These are phyloP conservation scores for Starmerella gropengiesseri DNA, from an alignment of 805 yeast species.

Conservation along the genomic window DNA sequence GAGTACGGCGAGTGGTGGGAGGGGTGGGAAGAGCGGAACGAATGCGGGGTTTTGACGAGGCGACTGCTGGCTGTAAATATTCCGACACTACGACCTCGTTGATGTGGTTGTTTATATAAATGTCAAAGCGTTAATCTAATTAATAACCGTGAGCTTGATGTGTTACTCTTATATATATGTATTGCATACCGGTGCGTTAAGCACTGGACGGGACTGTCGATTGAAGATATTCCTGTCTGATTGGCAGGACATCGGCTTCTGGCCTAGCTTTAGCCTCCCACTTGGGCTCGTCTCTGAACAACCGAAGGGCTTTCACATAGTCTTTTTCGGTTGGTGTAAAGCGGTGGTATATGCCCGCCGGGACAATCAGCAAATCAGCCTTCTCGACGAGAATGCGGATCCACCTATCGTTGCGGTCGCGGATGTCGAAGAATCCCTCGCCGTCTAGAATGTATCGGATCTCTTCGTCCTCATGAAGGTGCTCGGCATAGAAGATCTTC, in stretches of 20 bases:
- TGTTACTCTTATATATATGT: no score
- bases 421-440: conserved; percentile 81
- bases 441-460: conserved; percentile 84
- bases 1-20: no score
- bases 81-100: no score
- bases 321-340: conserved; percentile 61
- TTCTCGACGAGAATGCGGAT: conserved; percentile 54
- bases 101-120: no score
- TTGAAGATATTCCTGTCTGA: conserved; percentile 11
- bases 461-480: conserved; percentile 94
- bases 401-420: conserved; percentile 59
- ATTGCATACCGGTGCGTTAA: no score
- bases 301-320: conserved; percentile 63
- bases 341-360: conserved; percentile 91
- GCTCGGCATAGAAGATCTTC: conserved; percentile 65
- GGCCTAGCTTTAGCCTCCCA: conserved; percentile 42
- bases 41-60: no score
- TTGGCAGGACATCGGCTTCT: conserved; percentile 9
- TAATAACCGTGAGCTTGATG: no score
- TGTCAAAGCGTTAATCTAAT: no score
- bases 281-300: conserved; percentile 90
- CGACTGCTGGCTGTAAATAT: no score
- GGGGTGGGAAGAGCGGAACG: no score
- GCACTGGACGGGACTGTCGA: no score
- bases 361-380: conserved; percentile 54